Evolutionary conservation across 2,329 filamentous ascomycete species (phyloP), one percentile per base, ranked within the genome.

Genomic region (Aspergillus sp.): DNA sequence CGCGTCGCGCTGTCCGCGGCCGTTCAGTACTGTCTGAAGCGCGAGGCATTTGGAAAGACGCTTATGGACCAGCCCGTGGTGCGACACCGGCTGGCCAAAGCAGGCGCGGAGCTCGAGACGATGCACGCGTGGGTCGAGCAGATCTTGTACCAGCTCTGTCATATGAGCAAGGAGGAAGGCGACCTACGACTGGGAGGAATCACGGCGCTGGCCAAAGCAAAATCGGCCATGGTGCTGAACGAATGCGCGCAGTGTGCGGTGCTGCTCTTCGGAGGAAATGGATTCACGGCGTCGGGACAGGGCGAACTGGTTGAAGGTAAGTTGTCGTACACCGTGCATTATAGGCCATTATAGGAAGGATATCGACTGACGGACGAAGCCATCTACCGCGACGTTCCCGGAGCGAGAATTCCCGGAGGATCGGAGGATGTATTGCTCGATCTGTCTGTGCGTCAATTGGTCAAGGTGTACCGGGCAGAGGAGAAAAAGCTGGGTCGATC

Each of bases 51-150:
- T 54, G 80, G 80, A 3, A 84, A 84, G 63, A 74, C 80, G 0
- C 72, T 89, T 7, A 81, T 89, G 68, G 83, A 88, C 13, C 85
- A 89, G 64, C 82, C 85, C 0, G 85, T 89, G 0, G 85, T 90
- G 27, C 72, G 86, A 22, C 83, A 88, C 62, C 73, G 85, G n/a
- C 69, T 89, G 5, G 85, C 85, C 9, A 87, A 86, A 60, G 79
- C 78, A 3, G 85, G 83, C 2, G 82, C 82, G 0, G 69, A 83
- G 57, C 71, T 90, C 4, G 86, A 89, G 63, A 80, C 77, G 2
- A 79, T 85, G 64, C 85, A 78, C 72, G 82, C 85, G 2, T 89
- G 84, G 84, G 74, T 88, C 3, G 85, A 88, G 65, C 77, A 82
- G 51, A 84, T 87, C 50, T 76, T 82, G 13, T 88, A 84, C 61